phyloP scores from a whole-genome alignment of 768 basidiomycete species.

The Tephrocybe sp. region DNA sequence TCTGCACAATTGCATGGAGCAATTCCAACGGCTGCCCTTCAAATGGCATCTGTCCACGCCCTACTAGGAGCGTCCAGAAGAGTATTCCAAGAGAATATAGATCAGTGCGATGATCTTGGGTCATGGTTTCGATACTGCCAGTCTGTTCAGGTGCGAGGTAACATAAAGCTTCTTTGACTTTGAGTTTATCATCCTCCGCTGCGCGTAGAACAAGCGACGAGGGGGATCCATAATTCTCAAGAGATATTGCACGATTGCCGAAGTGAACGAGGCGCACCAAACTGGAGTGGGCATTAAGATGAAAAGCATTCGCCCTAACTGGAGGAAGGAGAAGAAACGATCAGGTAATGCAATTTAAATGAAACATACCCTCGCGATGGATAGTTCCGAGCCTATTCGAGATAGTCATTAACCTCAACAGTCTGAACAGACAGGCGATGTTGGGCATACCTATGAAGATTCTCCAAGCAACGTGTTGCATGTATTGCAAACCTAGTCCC shows the following conservation, averaged over 20 bases:
- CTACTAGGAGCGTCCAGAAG: constrained; percentile 75
- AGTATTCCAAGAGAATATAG: constrained; percentile 70
- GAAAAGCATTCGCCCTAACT: constrained; percentile 78
- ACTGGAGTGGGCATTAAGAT: constrained; percentile 67
- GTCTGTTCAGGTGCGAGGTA: constrained; percentile 79
- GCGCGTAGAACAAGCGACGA: constrained; percentile 63
- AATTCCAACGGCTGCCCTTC: constrained; percentile 63
- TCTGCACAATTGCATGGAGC: constrained; percentile 68
- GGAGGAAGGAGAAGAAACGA: constrained; percentile 1
- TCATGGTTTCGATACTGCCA: constrained; percentile 67
- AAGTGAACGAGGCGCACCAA: constrained; percentile 71
- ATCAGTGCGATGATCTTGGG: constrained; percentile 73
- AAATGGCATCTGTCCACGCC: constrained; percentile 61
- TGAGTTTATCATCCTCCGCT: constrained; percentile 63
- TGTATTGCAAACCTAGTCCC: constrained; percentile 65
- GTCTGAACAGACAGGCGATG: not conserved
- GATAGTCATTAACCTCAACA: constrained; percentile 1
- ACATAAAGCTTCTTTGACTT: constrained; percentile 72
- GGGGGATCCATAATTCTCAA: constrained; percentile 70
- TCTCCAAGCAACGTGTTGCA: constrained; percentile 68
- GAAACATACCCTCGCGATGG: constrained; percentile 60
- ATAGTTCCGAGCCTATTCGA: constrained; percentile 47
- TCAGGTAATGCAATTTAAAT: not conserved
- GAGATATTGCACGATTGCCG: constrained; percentile 69
- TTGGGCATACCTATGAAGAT: constrained; percentile 51